phyloP scores from a whole-genome alignment of 148 eudicot genomes.

The Nepenthes mirabilis region DNA sequence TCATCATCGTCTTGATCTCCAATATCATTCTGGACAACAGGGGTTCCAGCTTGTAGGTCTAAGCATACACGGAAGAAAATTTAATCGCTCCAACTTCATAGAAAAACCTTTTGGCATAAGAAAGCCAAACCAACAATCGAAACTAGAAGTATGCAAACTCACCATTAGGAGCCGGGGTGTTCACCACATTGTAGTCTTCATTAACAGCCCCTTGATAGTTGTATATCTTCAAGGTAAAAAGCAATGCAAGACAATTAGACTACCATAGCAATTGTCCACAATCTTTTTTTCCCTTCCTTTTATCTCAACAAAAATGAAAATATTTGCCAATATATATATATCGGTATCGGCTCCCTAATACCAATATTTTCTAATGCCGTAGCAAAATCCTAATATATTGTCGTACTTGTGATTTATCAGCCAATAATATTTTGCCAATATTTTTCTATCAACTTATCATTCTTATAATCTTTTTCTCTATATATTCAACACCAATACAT shows the following conservation, averaged over 20 bases:
- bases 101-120: not conserved
- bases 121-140: conserved; percentile 6
- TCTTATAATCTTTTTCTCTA: too few relatives aligned
- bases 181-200: conserved; percentile 84
- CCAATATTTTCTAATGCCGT: too few relatives aligned
- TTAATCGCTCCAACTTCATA: not conserved
- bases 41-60: conserved; percentile 79
- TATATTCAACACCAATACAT: too few relatives aligned
- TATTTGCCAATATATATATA: too few relatives aligned
- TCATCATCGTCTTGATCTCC: conserved; percentile 67
- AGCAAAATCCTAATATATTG: too few relatives aligned
- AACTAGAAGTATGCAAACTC: conserved; percentile 15
- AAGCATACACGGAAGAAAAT: conserved; percentile 5
- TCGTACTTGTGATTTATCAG: too few relatives aligned
- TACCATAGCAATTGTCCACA: not conserved
- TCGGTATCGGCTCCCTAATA: too few relatives aligned
- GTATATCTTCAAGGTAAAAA: conserved; percentile 53
- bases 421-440: too few relatives aligned
- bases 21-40: conserved; percentile 56
- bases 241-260: conserved; percentile 11
- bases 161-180: conserved; percentile 87
- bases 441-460: too few relatives aligned
- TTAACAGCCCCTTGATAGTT: conserved; percentile 84
- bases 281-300: too few relatives aligned
- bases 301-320: too few relatives aligned